A percentile compares a stretch with the other conserved stretches of the same genome.
These are phyloP conservation scores for Bacidia gigantensis DNA, from an alignment of 495 filamentous ascomycete species.

Conservation along the genomic window DNA sequence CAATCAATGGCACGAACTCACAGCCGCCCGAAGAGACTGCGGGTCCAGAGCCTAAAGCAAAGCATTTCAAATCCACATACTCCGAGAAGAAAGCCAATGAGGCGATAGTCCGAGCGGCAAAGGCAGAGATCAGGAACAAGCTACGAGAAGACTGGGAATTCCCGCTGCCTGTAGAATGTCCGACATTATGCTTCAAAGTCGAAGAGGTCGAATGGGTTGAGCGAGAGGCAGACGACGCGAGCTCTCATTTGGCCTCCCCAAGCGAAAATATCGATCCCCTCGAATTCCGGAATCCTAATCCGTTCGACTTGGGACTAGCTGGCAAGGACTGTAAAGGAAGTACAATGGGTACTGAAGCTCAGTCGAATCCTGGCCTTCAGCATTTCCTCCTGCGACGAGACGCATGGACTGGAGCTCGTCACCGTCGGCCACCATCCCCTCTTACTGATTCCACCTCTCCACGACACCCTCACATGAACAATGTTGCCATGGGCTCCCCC, in stretches of 20 bases:
- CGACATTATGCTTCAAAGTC: constrained; percentile 14
- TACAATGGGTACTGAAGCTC: constrained; percentile 56
- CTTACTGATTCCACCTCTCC: background rate
- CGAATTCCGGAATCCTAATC: constrained; percentile 51
- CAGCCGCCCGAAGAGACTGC: background rate
- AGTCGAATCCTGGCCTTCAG: constrained; percentile 69
- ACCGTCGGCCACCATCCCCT: background rate
- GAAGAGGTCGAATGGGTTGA: constrained; percentile 21
- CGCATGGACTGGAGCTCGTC: constrained; percentile 71
- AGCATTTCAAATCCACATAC: constrained; percentile 6
- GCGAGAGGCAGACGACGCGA: constrained; percentile 24
- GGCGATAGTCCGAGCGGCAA: constrained; percentile 22
- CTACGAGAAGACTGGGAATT: constrained; percentile 11
- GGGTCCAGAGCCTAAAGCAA: background rate
- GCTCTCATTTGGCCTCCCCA: constrained; percentile 16
- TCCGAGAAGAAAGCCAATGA: constrained; percentile 19
- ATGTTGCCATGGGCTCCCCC: background rate
- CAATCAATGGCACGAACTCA: constrained; percentile 2
- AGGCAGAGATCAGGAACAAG: constrained; percentile 19
- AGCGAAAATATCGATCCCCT: constrained; percentile 30
- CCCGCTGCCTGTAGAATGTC: background rate
- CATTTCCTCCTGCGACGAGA: constrained; percentile 64
- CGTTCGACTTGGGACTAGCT: constrained; percentile 33
- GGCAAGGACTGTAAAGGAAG: constrained; percentile 46
- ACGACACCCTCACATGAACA: background rate